phyloP scores from a whole-genome alignment of 148 eudicot genomes.

The Cornus kousa region DNA sequence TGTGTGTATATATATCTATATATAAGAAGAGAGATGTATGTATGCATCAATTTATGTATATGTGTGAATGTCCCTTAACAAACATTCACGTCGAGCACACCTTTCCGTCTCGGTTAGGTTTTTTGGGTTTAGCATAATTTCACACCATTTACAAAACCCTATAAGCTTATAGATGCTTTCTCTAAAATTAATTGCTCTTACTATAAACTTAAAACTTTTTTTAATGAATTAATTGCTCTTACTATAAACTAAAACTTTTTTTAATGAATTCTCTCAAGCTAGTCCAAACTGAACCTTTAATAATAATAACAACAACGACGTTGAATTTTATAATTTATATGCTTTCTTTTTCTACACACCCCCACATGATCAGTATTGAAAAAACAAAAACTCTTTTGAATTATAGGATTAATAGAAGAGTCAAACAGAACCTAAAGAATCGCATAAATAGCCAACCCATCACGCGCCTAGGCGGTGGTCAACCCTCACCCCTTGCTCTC shows the following conservation, averaged over 20 bases:
- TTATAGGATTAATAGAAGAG: conserved; percentile 19
- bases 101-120: conserved; percentile 6
- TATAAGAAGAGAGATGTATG: background rate
- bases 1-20: background rate
- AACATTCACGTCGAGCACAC: conserved; percentile 47
- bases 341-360: too few species aligned
- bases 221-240: background rate
- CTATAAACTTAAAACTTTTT: background rate
- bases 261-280: too few species aligned
- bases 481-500: conserved; percentile 14
- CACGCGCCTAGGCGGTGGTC: conserved; percentile 80
- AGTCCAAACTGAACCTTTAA: too few species aligned
- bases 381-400: too few species aligned
- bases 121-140: background rate
- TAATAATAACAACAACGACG: too few species aligned
- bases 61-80: conserved; percentile 45
- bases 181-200: background rate
- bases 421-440: conserved; percentile 49
- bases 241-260: background rate
- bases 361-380: too few species aligned
- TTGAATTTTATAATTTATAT: too few species aligned
- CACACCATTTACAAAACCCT: background rate
- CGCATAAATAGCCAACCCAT: conserved; percentile 50
- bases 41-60: conserved; percentile 10
- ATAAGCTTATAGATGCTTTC: background rate